phyloP scores from a whole-genome alignment of 2,329 filamentous ascomycete species.

The Pleomassaria siparia region DNA sequence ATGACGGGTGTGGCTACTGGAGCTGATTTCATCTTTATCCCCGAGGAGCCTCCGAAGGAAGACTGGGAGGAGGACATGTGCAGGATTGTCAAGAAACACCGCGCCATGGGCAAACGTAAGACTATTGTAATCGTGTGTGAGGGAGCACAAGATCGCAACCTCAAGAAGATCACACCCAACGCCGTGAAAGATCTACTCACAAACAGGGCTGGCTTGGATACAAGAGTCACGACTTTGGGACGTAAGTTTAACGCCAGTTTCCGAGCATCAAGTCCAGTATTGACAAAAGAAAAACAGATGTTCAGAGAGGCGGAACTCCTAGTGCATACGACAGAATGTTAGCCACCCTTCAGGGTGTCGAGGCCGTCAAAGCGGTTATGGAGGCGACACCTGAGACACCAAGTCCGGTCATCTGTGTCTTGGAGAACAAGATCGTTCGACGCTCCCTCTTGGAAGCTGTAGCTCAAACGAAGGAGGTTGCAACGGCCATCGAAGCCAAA shows the following conservation, averaged over 20 bases:
- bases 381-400: constrained; percentile 86
- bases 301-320: constrained; percentile 91
- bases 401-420: constrained; percentile 93
- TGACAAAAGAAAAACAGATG: constrained; percentile 52
- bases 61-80: constrained; percentile 93
- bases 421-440: constrained; percentile 95
- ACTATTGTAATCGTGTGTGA: constrained; percentile 98
- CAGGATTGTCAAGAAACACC: constrained; percentile 69
- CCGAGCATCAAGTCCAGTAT: not conserved
- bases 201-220: constrained; percentile 79
- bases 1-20: constrained; percentile 95
- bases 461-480: constrained; percentile 78
- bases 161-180: constrained; percentile 78
- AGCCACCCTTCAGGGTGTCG: constrained; percentile 87
- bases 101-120: constrained; percentile 86
- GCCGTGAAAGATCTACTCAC: constrained; percentile 90
- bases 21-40: constrained; percentile 95
- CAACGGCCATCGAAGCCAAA: constrained; percentile 77
- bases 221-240: constrained; percentile 89
- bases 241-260: constrained; percentile 38
- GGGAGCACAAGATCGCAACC: constrained; percentile 70
- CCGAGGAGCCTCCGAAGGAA: constrained; percentile 83
- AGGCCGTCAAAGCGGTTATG: constrained; percentile 82
- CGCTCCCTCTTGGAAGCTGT: constrained; percentile 90
- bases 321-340: constrained; percentile 95